Percentiles rank a stretch among this genome's conserved stretches.
phyloP scores from a whole-genome alignment of 306 rosid genomes.

The Gastrolobium bilobum region DNA sequence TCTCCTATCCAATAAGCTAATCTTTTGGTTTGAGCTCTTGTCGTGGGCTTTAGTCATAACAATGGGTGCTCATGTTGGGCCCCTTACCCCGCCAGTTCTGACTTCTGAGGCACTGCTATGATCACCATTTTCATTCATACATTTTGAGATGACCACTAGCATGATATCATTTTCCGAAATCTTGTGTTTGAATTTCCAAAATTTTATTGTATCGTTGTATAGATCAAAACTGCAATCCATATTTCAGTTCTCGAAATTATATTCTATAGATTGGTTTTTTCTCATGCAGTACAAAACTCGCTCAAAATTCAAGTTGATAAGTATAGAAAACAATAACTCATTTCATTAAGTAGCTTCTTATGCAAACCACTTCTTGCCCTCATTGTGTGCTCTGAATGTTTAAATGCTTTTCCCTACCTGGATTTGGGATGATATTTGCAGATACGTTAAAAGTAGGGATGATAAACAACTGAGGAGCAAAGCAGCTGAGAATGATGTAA shows the following conservation, averaged over 20 bases:
- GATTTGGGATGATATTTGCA: conserved; percentile 50
- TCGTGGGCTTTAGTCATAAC: neutral
- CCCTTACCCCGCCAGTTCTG: too few species aligned
- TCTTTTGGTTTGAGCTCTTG: neutral
- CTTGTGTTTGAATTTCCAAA: neutral
- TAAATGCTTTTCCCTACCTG: conserved; percentile 39
- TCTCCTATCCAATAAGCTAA: neutral
- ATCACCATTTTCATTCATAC: neutral
- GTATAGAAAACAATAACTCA: neutral
- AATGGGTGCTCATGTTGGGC: too few species aligned
- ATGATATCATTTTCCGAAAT: neutral
- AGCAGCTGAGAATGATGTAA: conserved; percentile 45
- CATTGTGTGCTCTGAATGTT: conserved; percentile 1
- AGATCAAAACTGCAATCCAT: neutral
- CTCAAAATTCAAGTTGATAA: neutral
- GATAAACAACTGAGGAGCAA: conserved; percentile 64
- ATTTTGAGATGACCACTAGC: neutral
- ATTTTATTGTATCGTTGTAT: neutral
- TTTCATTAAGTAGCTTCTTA: neutral
- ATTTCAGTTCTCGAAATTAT: neutral
- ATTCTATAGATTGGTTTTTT: neutral
- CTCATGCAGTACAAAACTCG: neutral
- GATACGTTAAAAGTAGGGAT: conserved; percentile 80
- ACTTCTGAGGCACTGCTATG: neutral
- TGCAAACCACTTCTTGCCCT: conserved; percentile 11